Conservation (phyloP, 495 filamentous ascomycete species). For the Chaetomium cochliodes region DNA sequence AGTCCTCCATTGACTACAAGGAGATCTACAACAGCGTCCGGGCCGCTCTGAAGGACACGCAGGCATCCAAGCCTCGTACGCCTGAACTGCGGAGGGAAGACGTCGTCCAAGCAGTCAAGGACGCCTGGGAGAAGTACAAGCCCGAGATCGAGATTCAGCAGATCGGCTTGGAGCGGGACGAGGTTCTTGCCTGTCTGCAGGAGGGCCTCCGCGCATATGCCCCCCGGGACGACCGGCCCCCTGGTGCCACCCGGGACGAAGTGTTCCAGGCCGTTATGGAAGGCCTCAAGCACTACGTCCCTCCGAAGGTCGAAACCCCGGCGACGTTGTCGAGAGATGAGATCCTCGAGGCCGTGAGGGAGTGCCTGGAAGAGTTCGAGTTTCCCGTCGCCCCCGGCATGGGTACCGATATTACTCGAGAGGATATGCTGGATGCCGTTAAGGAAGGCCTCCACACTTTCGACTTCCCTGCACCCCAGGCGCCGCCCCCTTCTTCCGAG, state of each 20-base stretch:
- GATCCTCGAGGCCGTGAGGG: slow-evolving; percentile 69
- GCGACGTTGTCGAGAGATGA: slow-evolving; percentile 72
- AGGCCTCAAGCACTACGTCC: slow-evolving; percentile 72
- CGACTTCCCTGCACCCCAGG: slow-evolving; percentile 42
- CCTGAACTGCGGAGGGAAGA: slow-evolving; percentile 63
- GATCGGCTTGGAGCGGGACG: slow-evolving; percentile 82
- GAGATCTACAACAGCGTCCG: slow-evolving; percentile 80
- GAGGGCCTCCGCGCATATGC: slow-evolving; percentile 79
- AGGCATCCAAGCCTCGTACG: slow-evolving; percentile 47
- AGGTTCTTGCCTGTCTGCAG: slow-evolving; percentile 77
- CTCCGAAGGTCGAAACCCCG: slow-evolving; percentile 65
- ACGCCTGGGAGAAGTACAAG: slow-evolving; percentile 88
- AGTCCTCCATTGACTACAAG: slow-evolving; percentile 59
- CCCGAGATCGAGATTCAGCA: slow-evolving; percentile 88
- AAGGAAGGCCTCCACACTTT: slow-evolving; percentile 51
- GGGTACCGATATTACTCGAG: slow-evolving; percentile 48
- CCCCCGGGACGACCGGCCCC: slow-evolving; percentile 46
- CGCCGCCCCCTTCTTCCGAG: slow-evolving; percentile 16
- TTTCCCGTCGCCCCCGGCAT: slow-evolving; percentile 53
- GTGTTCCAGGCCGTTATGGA: slow-evolving; percentile 79
- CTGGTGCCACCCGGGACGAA: slow-evolving; percentile 68
- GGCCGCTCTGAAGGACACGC: slow-evolving; percentile 68
- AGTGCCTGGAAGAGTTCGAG: slow-evolving; percentile 74
- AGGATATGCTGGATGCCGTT: slow-evolving; percentile 56
- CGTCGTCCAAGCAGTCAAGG: slow-evolving; percentile 78